A percentile compares a stretch with the other conserved stretches of the same genome.
phyloP scores from a whole-genome alignment of 768 basidiomycete genomes.

The Nidularia pulvinata region DNA sequence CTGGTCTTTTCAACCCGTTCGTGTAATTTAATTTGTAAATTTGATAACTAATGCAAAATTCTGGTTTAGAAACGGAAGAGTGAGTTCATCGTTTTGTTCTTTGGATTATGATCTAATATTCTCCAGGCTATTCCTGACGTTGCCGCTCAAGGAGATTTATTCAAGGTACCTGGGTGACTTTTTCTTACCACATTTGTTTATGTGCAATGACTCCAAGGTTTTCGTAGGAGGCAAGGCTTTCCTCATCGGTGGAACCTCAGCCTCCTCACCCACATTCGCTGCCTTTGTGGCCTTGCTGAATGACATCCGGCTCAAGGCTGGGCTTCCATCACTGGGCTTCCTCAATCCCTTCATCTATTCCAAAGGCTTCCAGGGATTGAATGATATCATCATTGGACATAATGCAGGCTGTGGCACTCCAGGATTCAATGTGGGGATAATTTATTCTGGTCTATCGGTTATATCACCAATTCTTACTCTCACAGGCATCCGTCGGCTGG shows the following conservation, averaged over 20 bases:
- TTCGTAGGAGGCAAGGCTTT: slow-evolving; percentile 32
- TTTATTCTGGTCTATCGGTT: neutral
- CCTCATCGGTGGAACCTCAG: slow-evolving; percentile 59
- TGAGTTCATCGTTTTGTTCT: no score
- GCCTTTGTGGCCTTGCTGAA: slow-evolving; percentile 63
- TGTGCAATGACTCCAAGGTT: slow-evolving; percentile 35
- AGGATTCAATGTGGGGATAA: slow-evolving; percentile 53
- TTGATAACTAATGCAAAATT: no score
- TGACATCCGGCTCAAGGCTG: slow-evolving; percentile 47
- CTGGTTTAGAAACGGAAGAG: no score
- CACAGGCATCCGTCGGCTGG: slow-evolving; percentile 11
- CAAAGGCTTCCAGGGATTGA: slow-evolving; percentile 33
- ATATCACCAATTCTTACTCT: neutral
- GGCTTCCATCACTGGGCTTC: slow-evolving; percentile 52
- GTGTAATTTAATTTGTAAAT: neutral
- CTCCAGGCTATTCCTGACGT: slow-evolving; percentile 62
- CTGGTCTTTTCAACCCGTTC: slow-evolving; percentile 3
- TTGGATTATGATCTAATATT: no score
- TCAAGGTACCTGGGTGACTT: neutral
- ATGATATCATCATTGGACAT: slow-evolving; percentile 56
- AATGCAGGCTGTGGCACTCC: slow-evolving; percentile 56
- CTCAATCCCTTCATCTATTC: slow-evolving; percentile 63
- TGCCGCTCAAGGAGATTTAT: slow-evolving; percentile 39
- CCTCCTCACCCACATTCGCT: slow-evolving; percentile 59
- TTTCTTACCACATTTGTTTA: no score